Conservation (phyloP, 2,329 filamentous ascomycete genomes). For the Calonectria henricotiae region DNA sequence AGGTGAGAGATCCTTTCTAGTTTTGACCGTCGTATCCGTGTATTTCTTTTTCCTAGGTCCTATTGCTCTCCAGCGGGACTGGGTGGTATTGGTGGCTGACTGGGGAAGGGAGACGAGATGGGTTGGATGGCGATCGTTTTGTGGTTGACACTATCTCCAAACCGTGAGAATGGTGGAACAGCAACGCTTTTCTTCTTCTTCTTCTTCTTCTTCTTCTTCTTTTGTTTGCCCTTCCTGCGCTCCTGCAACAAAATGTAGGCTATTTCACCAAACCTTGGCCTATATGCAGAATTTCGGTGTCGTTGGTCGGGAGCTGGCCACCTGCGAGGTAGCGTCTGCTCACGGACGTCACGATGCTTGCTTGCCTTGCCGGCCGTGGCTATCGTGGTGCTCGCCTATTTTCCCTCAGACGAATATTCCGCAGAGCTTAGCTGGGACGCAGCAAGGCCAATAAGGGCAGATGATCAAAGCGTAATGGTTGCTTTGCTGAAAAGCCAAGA, state of each 20-base stretch:
- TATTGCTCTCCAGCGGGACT: background rate
- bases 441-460: background rate
- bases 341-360: conserved; percentile 26
- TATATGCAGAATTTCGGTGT: conserved; percentile 20
- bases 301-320: conserved; percentile 9
- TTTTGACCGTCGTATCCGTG: background rate
- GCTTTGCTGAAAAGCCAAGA: conserved; percentile 14
- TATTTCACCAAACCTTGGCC: background rate
- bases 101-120: background rate
- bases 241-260: background rate
- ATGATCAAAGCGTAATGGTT: conserved; percentile 22
- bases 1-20: conserved; percentile 3
- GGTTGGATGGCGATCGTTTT: background rate
- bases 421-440: background rate
- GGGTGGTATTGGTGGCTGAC: conserved; percentile 19
- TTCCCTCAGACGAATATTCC: conserved; percentile 10
- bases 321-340: conserved; percentile 18
- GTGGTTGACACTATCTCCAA: background rate
- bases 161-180: conserved; percentile 5
- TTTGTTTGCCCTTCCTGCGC: background rate
- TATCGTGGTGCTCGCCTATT: conserved; percentile 22
- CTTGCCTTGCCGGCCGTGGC: conserved; percentile 21
- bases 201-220: no score
- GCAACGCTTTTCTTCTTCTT: no score
- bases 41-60: conserved; percentile 14